Base-by-base conservation (phyloP, 805 yeast species). In the Grigorovia jiainica region DNA sequence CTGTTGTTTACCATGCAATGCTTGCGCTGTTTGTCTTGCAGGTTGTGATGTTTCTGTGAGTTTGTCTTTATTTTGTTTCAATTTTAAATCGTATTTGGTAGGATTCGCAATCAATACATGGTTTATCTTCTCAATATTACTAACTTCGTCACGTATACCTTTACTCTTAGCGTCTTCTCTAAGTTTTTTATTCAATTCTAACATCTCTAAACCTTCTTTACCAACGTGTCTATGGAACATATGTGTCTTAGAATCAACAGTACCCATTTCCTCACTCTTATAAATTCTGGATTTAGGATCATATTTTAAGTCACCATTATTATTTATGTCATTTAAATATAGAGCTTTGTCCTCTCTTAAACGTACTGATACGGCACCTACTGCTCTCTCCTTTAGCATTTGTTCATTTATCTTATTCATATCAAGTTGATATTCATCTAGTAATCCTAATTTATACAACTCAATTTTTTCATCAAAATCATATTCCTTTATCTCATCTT, bases 271-370 rank as follows among this genome's bases (percentile, higher is more conserved):
- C 19, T 59, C 64, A 41, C 58, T 58, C 42, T 63, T 55, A 40
- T 63, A 55, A 17, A 60, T 47, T 42, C 79, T 62, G 3, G 80
- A 69, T 51, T 70, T 75, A 1, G 82, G 79, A 51, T 78, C 77
- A 50, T 73, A 73, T 18, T 69, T 66, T 7, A 72, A 58, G 34
- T 68, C 71, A n/a, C n/a, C n/a, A 21, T 62, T 67, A 1, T 70
- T 55, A 46, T 69, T 65, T 9, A 75, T 61, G 35, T 79, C 70
- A 54, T 75, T 64, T 51, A 76, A 53, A 66, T 86, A 76, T 47
- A 76, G 60, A n/a, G 95, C 94, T 32, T 76, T 76, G 54, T 87
- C 95, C 46, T 79, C 82, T 41, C 89, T 57, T 25, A 82, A 76
- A 38, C 95, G 63, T 0, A 82, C 71, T 4, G 58, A 50, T n/a